A percentile compares a stretch with the other conserved stretches of the same genome.
Evolutionary conservation across 2,329 filamentous ascomycete genomes (phyloP).

Genomic region (Zymoseptoria ardabiliae): DNA sequence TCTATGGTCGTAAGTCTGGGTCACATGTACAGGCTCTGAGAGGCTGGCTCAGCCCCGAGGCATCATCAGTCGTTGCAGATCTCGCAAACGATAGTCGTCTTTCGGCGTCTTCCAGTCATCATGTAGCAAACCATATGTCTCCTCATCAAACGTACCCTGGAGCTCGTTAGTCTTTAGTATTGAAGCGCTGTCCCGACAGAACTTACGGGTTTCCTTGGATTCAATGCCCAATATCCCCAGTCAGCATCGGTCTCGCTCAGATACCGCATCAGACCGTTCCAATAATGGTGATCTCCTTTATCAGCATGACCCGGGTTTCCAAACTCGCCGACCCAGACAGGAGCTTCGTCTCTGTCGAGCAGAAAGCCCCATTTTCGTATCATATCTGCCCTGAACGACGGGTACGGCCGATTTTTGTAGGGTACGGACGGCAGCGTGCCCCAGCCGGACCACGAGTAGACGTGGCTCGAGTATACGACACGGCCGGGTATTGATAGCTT

Average conservation of each 20-base stretch:
- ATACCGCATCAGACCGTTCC: slow-evolving; percentile 55
- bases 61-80: slow-evolving; percentile 20
- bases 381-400: slow-evolving; percentile 58
- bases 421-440: slow-evolving; percentile 43
- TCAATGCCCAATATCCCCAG: slow-evolving; percentile 61
- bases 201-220: slow-evolving; percentile 54
- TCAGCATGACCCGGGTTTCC: slow-evolving; percentile 50
- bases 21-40: not conserved
- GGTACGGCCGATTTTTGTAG: slow-evolving; percentile 54
- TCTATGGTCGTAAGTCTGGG: not conserved
- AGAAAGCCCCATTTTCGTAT: slow-evolving; percentile 60
- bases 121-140: slow-evolving; percentile 55
- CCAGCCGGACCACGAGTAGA: slow-evolving; percentile 66
- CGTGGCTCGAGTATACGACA: slow-evolving; percentile 61
- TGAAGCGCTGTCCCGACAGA: slow-evolving; percentile 30
- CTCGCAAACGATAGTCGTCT: slow-evolving; percentile 21
- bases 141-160: slow-evolving; percentile 30
- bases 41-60: not conserved
- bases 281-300: slow-evolving; percentile 56
- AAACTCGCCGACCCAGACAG: slow-evolving; percentile 64
- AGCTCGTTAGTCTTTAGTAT: not conserved
- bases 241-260: slow-evolving; percentile 49
- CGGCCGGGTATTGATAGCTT: slow-evolving; percentile 47
- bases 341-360: slow-evolving; percentile 48
- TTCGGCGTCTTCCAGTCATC: slow-evolving; percentile 55